Evolutionary conservation across 2,329 filamentous ascomycete species (phyloP), one percentile per base, ranked within the genome.

Genomic region (Aspergillus latus): DNA sequence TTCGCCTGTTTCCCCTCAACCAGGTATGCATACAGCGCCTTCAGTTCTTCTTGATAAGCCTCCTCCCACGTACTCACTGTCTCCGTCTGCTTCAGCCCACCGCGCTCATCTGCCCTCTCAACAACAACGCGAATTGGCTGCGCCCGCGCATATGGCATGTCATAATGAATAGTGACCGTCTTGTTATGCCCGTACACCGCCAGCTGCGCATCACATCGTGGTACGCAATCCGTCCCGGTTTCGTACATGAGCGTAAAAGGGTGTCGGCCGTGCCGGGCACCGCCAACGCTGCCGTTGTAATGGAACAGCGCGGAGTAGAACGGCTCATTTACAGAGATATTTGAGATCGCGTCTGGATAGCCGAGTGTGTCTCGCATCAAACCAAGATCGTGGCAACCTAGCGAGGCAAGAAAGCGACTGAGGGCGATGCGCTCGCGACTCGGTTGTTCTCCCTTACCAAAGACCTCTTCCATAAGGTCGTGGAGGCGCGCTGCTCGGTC

Each of bases 131-230:
- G 78, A 26, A 82, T 78, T 0, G 80, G 79, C 1, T 84, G 67
- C 0, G 78, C 82, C 60, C 83, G 83, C n/a, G 84, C 73, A 54
- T 80, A 84, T 0, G 84, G 84, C 0, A 82, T 80, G 54, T 87
- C 82, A 59, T 81, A 84, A 36, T 80, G 65, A 9, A 87, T 73
- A 1, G 72, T 75, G 0, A 87, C 79, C 0, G 78, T 79, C 70
- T 86, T 87, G 5, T 76, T 71, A 13, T 73, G 66, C 0, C 78
- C 78, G 59, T 84, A 86, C 0, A 87, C 72, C 4, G 70, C 69
- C 3, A 74, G 34, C 60, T 72, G 68, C 1, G 72, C 70, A 53
- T 74, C 72, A 6, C 71, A 72, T 1, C 71, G 59, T 0, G 83
- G 81, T 0, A 87, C 76, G 0, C 67, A 63, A 59, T 82, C 78